Evolutionary conservation across 2,329 filamentous ascomycete genomes (phyloP), one percentile per base, ranked within the genome.

Genomic region (Graphiopsis chlorocephala): DNA sequence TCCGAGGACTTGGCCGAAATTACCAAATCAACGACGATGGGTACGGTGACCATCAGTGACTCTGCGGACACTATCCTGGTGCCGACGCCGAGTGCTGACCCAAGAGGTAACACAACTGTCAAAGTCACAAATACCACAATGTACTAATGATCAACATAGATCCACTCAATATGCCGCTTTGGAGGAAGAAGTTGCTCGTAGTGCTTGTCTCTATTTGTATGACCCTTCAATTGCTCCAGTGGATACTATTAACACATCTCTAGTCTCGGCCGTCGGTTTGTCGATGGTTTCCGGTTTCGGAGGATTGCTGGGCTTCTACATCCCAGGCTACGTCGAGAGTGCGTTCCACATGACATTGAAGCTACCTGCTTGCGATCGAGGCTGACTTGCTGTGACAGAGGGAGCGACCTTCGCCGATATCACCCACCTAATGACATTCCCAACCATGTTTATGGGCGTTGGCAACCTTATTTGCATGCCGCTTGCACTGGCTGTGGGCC

Each of bases 221-320:
- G 68, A 10, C 6, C 29, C 17, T 6, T 25, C 12, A n/a, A 26
- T 47, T 63, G 25, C 10, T 5, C 7, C 50, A 56, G 50, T 63
- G 50, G 50, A 57, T n/a, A 28, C 15, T 47, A n/a, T 57, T 57
- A 57, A 57, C 61, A 64, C 53, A 47, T 35, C 10, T 50, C 8
- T 31, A 80, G 78, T 81, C 67, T 79, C 79, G 4, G 74, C 73
- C 15, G 63, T 80, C 3, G 76, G 78, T 12, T 69, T 81, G 14
- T 70, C 74, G 1, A 70, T 80, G 10, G 77, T 80, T 0, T 78
- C 77, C 14, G 79, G 78, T 0, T 79, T 81, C 35, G 78, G 79
- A 17, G 79, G 78, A 2, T 72, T 81, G 1, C 68, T 81, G 4
- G 72, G 69, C 7, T 80, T 79, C 62, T 80, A 80, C 65, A 78